Evolutionary conservation across 192 early-diverging fungal genomes (phyloP).

Genomic region (Dispira simplex): DNA sequence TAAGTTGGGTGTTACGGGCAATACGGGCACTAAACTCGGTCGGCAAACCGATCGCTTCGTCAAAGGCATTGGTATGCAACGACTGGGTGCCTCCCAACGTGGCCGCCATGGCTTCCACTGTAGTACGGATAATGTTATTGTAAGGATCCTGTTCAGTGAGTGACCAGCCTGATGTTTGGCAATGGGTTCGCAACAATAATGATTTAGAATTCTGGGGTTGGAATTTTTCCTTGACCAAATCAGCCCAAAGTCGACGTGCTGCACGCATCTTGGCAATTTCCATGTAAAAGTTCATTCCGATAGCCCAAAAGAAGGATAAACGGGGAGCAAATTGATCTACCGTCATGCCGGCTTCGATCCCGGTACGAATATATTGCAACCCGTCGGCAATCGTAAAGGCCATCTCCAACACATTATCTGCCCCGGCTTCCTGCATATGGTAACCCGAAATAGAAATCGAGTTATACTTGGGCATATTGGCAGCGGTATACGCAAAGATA

Average conservation of each 20-base stretch:
- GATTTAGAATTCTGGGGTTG: conserved; percentile 63
- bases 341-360: conserved; percentile 69
- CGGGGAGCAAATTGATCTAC: conserved; percentile 80
- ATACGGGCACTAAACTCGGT: conserved; percentile 75
- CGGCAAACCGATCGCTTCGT: conserved; percentile 79
- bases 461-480: conserved; percentile 89
- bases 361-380: conserved; percentile 62
- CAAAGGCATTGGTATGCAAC: conserved; percentile 83
- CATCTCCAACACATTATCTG: conserved; percentile 73
- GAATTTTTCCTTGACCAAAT: conserved; percentile 68
- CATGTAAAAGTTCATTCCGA: conserved; percentile 95
- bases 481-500: conserved; percentile 76
- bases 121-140: conserved; percentile 81
- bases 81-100: conserved; percentile 83
- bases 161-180: conserved; percentile 86
- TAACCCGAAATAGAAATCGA: conserved; percentile 92
- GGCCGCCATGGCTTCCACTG: conserved; percentile 85
- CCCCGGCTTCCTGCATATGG: conserved; percentile 87
- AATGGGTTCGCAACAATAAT: conserved; percentile 73
- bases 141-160: conserved; percentile 86
- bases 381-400: conserved; percentile 90
- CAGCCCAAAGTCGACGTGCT: conserved; percentile 71
- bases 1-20: conserved; percentile 83
- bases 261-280: conserved; percentile 86
- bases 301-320: conserved; percentile 82